Base-by-base conservation (phyloP, 192 early-diverging fungal genomes). In the Dissophora globulifera region DNA sequence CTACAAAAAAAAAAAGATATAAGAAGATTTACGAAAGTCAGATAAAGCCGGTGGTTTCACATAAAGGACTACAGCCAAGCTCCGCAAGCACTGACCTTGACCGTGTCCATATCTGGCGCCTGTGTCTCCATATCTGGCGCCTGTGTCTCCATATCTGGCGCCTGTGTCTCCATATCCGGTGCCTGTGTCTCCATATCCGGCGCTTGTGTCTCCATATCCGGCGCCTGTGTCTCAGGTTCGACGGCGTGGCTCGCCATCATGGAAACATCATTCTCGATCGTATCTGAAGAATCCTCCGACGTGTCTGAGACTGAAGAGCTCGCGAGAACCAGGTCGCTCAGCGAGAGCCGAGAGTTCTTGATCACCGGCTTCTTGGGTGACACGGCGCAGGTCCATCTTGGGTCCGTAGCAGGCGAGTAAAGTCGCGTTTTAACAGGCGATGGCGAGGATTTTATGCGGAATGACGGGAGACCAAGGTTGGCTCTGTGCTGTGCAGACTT, bases 1-100 rank as follows among this genome's bases (percentile, higher is more conserved):
- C 70, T 75, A 60, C 13, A 13, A 38, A 6, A 38, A 9, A 38
- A 9, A 38, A 6, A 38, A n/a, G n/a, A n/a, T n/a, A n/a, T n/a
- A n/a, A n/a, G n/a, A n/a, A n/a, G n/a, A n/a, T n/a, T n/a, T n/a
- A n/a, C n/a, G n/a, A n/a, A n/a, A n/a, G n/a, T n/a, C n/a, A 38
- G 6, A 38, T 13, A 9, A 38, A 13, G 13, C 13, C 35, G 13
- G 35, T 38, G 7, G 7, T 38, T 38, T 38, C 7, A 6, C 35
- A 38, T 13, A 38, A 13, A 38, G 35, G 35, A 38, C 22, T 33
- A n/a, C n/a, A n/a, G n/a, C n/a, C n/a, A n/a, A n/a, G n/a, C n/a
- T n/a, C n/a, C n/a, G 10, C 19, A 5, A 26, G 3, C 1, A 40
- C 52, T 20, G 16, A 59, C 57, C 57, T 59, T 45, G 42, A 59